Evolutionary conservation across 2,329 filamentous ascomycete species (phyloP), one percentile per base, ranked within the genome.

Genomic region (Aureobasidium sp.): DNA sequence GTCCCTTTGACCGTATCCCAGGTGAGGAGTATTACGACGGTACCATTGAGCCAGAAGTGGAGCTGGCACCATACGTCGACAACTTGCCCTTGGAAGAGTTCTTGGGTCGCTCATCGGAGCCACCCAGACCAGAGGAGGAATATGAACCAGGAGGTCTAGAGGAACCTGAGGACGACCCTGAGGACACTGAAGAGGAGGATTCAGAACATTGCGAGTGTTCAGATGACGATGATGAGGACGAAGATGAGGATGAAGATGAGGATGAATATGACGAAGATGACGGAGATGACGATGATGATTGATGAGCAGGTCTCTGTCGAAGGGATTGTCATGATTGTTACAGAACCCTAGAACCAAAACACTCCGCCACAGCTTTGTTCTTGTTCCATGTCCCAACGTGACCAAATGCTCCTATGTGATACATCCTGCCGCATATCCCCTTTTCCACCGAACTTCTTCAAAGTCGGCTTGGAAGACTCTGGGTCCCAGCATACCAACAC

Each of bases 1-100:
- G 62, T 50, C 62, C 62, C 13, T 45, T 52, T 8, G 62, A 63
- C 50, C 62, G 62, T 8, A 32, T 61, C 9, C 27, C 58, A 15
- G 52, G 52, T 9, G 29, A 39, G 11, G 16, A 29, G 10, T 63
- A 62, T 30, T 36, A 42, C n/a, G 36, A 63, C 6, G 44, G 52
- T 4, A 11, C 44, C 13, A 13, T 36, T 3, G 62, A 63, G 45
- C 49, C 52, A 37, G 44, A 61, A 16, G 49, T 58, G 37, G 36
- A 58, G 27, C 8, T 59, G n/a, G 57, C 34, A 11, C 45, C 57
- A 3, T 48, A 37, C 25, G 48, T 8, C n/a, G 54, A 58, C 36
- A 27, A 57, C 30, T 25, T 44, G 53, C 53, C 39, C 2, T 48
- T 13, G 45, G 21, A 48, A 48, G 45, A 48, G 3, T 30, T 30